Evolutionary conservation across 1,284 basidiomycete genomes (phyloP).

Genomic region (Trametes versicolor): DNA sequence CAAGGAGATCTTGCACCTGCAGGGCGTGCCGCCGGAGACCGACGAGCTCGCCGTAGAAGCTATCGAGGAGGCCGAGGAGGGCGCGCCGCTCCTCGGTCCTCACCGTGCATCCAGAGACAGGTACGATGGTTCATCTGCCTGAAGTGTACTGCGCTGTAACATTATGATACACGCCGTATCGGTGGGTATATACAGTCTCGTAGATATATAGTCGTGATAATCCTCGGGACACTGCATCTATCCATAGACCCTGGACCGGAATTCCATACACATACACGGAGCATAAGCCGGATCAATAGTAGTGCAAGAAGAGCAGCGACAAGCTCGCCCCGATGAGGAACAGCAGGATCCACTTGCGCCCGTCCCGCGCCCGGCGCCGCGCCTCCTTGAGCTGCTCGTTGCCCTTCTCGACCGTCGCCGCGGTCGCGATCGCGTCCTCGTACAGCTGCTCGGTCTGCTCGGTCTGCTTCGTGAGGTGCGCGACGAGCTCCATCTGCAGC

Average conservation of each 20-base stretch:
- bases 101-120: conserved; percentile 40
- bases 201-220: conserved; percentile 28
- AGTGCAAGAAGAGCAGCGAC: conserved; percentile 88
- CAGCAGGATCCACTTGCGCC: conserved; percentile 83
- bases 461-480: conserved; percentile 88
- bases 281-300: conserved; percentile 59
- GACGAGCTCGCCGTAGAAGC: conserved; percentile 69
- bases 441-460: conserved; percentile 90
- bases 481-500: conserved; percentile 88
- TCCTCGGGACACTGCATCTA: conserved; percentile 29
- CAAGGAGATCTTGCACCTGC: conserved; percentile 65
- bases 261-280: conserved; percentile 23
- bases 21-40: conserved; percentile 58
- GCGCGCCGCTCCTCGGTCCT: conserved; percentile 62
- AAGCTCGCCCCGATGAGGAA: conserved; percentile 90
- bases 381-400: conserved; percentile 89
- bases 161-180: conserved; percentile 29
- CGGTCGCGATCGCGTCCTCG: conserved; percentile 88
- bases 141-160: conserved; percentile 27
- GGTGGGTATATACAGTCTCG: conserved; percentile 31
- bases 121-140: conserved; percentile 31
- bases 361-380: conserved; percentile 81
- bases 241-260: conserved; percentile 16
- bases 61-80: conserved; percentile 71
- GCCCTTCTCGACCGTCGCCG: conserved; percentile 85